Base-by-base conservation (phyloP, 257 asterid species). In the Jasminum sambac region DNA sequence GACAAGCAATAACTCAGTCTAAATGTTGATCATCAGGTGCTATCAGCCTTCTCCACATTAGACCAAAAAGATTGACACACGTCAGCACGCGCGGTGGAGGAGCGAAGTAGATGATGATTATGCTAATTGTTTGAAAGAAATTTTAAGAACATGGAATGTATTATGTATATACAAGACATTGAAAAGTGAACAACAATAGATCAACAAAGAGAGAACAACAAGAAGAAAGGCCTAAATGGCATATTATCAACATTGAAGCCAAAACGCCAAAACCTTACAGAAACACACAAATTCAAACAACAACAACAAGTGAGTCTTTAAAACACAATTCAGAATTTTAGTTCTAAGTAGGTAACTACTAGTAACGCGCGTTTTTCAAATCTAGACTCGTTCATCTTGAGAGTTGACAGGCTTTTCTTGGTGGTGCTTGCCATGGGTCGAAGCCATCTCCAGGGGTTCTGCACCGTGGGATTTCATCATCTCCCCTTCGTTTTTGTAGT, bases 401-500 rank as follows among this genome's bases (percentile, higher is more conserved):
- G 80, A 36, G 34, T 37, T 75, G 19, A 70, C 36, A 63, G 68
- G 76, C 66, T 70, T 83, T 38, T 76, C 76, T 7, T 73, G 74
- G 19, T 73, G 78, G 48, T 40, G 26, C 61, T 83, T 78, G 58
- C 74, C 78, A 11, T 70, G 70, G 50, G 21, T 43, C 70, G 67
- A 71, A 77, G 40, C 84, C 72, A 78, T 61, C 78, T 75, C 79
- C 30, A 46, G 19, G 2, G 84, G 65, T 44, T 41, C 71, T 12
- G 38, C 69, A 38, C 59, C 64, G 6, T 42, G 42, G n/a, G 77
- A 14, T 39, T 79, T 81, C 77, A 66, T 40, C 14, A 61, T 19
- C 12, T 67, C 57, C 43, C 86, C 89, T 76, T 82, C 86, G 83
- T 88, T 90, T 12, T 84, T 38, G 7, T 75, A 86, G 77, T 90